Base-by-base conservation (phyloP, 352 stramenopile species). In the Phytopythium kandeliae region DNA sequence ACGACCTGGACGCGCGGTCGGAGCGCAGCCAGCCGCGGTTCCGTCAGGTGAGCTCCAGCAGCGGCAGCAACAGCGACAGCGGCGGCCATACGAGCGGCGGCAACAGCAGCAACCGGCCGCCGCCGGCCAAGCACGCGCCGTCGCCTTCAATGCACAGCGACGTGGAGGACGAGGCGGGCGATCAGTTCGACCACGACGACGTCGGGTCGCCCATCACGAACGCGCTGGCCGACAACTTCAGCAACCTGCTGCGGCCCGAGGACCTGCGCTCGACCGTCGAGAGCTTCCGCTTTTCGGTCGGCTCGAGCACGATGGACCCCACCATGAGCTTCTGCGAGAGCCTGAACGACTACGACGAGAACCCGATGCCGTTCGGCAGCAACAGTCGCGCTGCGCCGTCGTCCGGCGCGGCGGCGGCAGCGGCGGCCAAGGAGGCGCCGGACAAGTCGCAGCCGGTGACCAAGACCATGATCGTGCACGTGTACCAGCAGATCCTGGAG, bases 401-500 rank as follows among this genome's bases (percentile, higher is more conserved):
- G n/a, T n/a, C n/a, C 30, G 41, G 43, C 13, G n/a, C 37, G 37
- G 19, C 40, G n/a, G 53, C 58, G 28, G 12, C 21, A 0, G 54
- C 38, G 0, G 61, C 57, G 12, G 16, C 42, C 31, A 42, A 41
- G 1, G 55, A 45, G 17, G 55, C 51, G 28, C 44, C 48, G 5
- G 47, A 50, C 16, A 69, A 60, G 17, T 45, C 54, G 13, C 48
- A 46, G 3, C 53, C 63, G 15, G 42, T 46, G 8, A 60, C 63
- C 12, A 79, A 78, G 48, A 63, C 62, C 15, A 71, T 68, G 36
- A 60, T 86, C 48, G 71, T 82, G 51, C 69, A 70, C 47, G 51
- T 86, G 16, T 86, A 86, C 57, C 71, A 86, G 56, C 67, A 72
- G 54, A 78, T 86, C 31, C 34, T 86, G 33, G 71, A 82, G 58